A percentile compares a stretch with the other conserved stretches of the same genome.
phyloP scores from a whole-genome alignment of 139 green algal genomes.

The Picochlorum sp. region DNA sequence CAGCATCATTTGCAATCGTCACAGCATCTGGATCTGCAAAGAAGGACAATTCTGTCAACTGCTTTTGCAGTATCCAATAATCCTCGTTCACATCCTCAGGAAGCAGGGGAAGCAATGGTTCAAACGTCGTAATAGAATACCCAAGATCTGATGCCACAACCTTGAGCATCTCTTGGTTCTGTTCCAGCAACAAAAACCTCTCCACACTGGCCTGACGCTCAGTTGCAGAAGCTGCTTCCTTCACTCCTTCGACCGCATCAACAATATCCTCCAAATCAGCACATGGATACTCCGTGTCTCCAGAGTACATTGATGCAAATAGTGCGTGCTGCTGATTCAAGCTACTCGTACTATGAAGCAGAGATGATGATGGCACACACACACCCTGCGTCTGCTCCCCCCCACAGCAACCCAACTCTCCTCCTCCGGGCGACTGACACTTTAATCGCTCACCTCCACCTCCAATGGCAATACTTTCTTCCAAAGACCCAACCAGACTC shows the following conservation, averaged over 20 bases:
- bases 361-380: no score
- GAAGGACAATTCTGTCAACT: background rate
- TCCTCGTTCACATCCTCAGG: background rate
- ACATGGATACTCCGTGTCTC: background rate
- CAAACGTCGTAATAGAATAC: background rate
- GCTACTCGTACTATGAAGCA: no score
- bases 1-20: background rate
- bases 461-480: no score
- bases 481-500: no score
- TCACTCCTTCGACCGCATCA: background rate
- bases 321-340: no score
- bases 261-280: conserved; percentile 1
- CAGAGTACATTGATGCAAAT: background rate
- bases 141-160: conserved; percentile 1
- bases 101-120: background rate
- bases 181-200: background rate
- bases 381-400: no score
- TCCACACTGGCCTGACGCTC: background rate
- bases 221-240: background rate
- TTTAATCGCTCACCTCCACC: no score
- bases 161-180: conserved; percentile 4
- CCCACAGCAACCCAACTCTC: no score
- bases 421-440: no score
- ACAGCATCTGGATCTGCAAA: background rate
- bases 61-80: background rate